These are phyloP conservation scores for Citeromyces hawaiiensis DNA, from an alignment of 1,139 yeast genomes.

Conservation along the genomic window DNA sequence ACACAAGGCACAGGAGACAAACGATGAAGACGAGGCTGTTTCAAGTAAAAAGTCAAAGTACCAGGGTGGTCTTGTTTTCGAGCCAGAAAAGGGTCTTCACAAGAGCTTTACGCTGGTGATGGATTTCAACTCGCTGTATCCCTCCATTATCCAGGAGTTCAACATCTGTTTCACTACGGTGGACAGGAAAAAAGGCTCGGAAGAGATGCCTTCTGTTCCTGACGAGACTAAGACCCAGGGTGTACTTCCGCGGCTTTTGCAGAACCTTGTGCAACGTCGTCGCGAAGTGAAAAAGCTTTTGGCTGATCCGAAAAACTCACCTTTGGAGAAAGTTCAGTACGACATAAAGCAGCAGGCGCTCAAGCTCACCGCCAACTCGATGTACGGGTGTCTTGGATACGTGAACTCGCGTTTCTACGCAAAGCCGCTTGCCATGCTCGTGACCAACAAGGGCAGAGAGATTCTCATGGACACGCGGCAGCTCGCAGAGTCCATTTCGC, in stretches of 20 bases:
- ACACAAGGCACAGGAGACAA: conserved; percentile 28
- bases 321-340: conserved; percentile 61
- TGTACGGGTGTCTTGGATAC: conserved; percentile 98
- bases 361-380: conserved; percentile 93
- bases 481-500: conserved; percentile 71
- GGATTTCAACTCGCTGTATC: conserved; percentile 97
- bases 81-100: conserved; percentile 91
- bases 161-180: conserved; percentile 97
- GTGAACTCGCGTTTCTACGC: conserved; percentile 91
- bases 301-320: conserved; percentile 57
- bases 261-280: conserved; percentile 81
- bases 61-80: conserved; percentile 95
- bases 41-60: conserved; percentile 63
- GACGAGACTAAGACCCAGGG: conserved; percentile 49
- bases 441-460: conserved; percentile 92
- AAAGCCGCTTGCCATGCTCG: conserved; percentile 89
- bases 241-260: conserved; percentile 74
- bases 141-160: conserved; percentile 93
- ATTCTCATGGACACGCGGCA: conserved; percentile 88
- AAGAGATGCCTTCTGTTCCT: conserved; percentile 65
- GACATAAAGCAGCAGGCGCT: conserved; percentile 95
- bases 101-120: conserved; percentile 81
- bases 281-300: conserved; percentile 81
- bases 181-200: conserved; percentile 50
- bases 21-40: conserved; percentile 32